Evolutionary conservation across 2,329 filamentous ascomycete genomes (phyloP), one percentile per base, ranked within the genome.

Genomic region (Aphanocladium album): DNA sequence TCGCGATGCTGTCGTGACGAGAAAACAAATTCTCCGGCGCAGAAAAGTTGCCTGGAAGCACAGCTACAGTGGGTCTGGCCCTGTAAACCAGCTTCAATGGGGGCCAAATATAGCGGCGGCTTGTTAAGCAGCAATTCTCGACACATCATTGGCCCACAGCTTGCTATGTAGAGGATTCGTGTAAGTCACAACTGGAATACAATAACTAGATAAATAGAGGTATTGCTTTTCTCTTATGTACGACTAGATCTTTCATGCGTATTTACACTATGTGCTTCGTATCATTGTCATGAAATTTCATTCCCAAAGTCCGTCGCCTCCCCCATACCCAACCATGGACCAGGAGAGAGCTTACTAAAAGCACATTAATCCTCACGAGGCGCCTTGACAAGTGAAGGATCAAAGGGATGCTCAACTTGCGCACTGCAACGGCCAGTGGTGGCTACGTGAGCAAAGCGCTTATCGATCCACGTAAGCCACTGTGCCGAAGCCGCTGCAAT

Each of bases 21-120:
- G 49, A 14, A n/a, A 21, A 21, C n/a, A 56, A 43, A 25, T 16
- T 41, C 17, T 8, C 27, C 9, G 19, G 1, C 27, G 27, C 27
- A 21, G 46, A 56, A 56, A 46, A 5, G 39, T 45, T 45, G 41
- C 12, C 14, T 7, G 4, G 2, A 9, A 11, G 23, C 8, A 12
- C 12, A 57, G 43, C 54, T 57, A 37, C 54, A 57, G 54, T 49
- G 54, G 54, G 54, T 49, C 54, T 7, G 8, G n/a, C 37, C 52
- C 46, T 45, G 19, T 35, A 16, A 23, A 16, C 25, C 23, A 14
- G 16, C 41, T n/a, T 35, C 37, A 14, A 23, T 11, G 16, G 23
- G 21, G 19, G 27, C 19, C 33, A 17, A 27, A 51, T 19, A n/a
- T 17, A 43, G 39, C 21, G 39, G 12, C 27, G 23, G 19, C 17